phyloP scores from a whole-genome alignment of 2,329 filamentous ascomycete species.

The Penicillium sp. region DNA sequence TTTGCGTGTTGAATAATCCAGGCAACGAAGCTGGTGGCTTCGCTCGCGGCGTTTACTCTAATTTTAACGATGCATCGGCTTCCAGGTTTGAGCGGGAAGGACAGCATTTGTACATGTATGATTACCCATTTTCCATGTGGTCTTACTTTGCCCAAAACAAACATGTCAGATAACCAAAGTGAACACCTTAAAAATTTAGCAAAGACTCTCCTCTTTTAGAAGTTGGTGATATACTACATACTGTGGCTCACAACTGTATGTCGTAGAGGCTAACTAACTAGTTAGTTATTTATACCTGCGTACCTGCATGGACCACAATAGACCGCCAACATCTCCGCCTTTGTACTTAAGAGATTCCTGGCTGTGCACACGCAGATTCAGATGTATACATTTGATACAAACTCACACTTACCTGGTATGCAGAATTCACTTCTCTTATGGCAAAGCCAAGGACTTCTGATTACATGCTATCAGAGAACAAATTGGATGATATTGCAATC shows the following conservation, averaged over 20 bases:
- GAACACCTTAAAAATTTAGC: background rate
- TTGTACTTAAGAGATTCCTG: background rate
- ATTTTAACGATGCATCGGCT: constrained; percentile 3
- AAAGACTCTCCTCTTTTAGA: background rate
- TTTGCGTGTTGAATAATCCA: background rate
- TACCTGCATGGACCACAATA: too few species aligned
- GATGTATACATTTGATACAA: too few species aligned
- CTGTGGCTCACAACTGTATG: too few species aligned
- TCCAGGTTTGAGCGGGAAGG: background rate
- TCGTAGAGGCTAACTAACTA: too few species aligned
- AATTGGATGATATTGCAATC: too few species aligned
- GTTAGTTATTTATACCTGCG: too few species aligned
- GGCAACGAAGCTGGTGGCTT: constrained; percentile 5
- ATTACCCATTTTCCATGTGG: background rate
- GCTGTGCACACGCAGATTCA: too few species aligned
- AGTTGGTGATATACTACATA: background rate
- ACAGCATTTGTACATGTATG: constrained; percentile 9
- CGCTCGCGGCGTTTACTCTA: constrained; percentile 10
- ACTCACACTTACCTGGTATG: background rate
- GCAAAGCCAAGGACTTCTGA: background rate
- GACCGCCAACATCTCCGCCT: background rate
- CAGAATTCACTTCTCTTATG: background rate
- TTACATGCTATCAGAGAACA: too few species aligned
- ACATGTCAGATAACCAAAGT: background rate
- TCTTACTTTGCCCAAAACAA: background rate